Base-by-base conservation (phyloP, 163 green algal species). In the Chlorella variabilis region DNA sequence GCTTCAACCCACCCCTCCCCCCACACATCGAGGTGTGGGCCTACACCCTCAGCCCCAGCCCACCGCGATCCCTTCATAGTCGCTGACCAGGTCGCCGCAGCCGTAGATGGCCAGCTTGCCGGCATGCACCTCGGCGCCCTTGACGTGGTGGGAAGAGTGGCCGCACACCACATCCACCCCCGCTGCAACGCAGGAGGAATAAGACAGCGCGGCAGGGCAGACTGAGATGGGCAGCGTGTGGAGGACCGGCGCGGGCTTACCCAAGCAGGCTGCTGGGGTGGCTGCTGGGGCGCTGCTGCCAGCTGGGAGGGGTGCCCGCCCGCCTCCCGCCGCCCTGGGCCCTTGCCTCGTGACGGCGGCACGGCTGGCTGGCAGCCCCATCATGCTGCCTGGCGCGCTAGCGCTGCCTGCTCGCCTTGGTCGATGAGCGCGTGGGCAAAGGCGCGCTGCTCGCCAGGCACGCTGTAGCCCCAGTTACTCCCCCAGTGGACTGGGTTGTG, bases 401-500 rank as follows among this genome's bases (percentile, higher is more conserved):
- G 45, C 45, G 34, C 62, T 15, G 4, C 17, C 29, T 11, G 3
- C 74, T 54, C 77, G 71, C 77, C 77, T 31, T 59, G 29, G 25
- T 89, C 84, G 2, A 95, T 70, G 25, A 95, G 71, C 7, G 67
- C 81, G 51, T 86, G 86, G 3, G 80, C 90, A 41, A 93, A 83
- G 29, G 38, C 27, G 29, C 48, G 67, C 48, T 92, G 89, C 58
- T 78, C 65, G 4, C 25, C 33, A 7, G 80, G 78, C 27, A 92
- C 90, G 9, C 78, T 38, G 75, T 85, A 94, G 23, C 69, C 69
- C 82, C 87, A 95, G 84, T 94, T 94, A 45, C 87, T 87, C 17
- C 90, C 90, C 90, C 91, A 94, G 56, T 94, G 91, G n/a, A 83
- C 63, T 59, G n/a, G n/a, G n/a, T n/a, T n/a, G n/a, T n/a, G n/a